These are phyloP conservation scores for Yamadazyma spencermartinsiae DNA, from an alignment of 1,139 yeast genomes.

Conservation along the genomic window DNA sequence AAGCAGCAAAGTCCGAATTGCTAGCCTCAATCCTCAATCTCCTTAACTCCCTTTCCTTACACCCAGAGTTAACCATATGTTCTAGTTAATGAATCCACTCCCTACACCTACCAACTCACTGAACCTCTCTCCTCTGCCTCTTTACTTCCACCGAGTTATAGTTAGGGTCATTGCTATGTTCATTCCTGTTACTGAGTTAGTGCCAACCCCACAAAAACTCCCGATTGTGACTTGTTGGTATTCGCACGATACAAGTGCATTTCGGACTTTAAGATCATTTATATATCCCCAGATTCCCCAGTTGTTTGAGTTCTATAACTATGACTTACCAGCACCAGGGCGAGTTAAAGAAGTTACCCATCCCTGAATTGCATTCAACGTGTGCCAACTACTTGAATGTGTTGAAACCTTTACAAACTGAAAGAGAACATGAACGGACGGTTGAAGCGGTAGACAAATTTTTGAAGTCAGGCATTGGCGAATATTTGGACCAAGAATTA, in stretches of 20 bases:
- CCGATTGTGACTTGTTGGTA: slow-evolving; percentile 5
- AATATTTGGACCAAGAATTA: slow-evolving; percentile 62
- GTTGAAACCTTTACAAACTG: slow-evolving; percentile 75
- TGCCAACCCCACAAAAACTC: slow-evolving; percentile 10
- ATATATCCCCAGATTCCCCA: slow-evolving; percentile 2
- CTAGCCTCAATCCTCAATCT: too few relatives aligned
- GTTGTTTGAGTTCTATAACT: too few relatives aligned
- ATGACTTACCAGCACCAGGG: slow-evolving; percentile 60
- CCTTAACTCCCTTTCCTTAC: too few relatives aligned
- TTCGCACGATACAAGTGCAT: neutral
- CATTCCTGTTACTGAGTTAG: neutral
- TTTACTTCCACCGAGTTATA: slow-evolving; percentile 4
- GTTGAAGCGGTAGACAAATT: slow-evolving; percentile 59
- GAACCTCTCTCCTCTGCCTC: too few relatives aligned
- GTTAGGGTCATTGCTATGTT: slow-evolving; percentile 2
- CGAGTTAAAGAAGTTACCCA: slow-evolving; percentile 64
- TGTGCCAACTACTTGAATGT: slow-evolving; percentile 63
- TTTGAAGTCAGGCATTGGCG: slow-evolving; percentile 55
- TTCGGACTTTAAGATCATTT: slow-evolving; percentile 4
- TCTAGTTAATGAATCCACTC: too few relatives aligned
- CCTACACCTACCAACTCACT: too few relatives aligned
- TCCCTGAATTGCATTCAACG: slow-evolving; percentile 70
- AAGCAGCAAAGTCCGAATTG: too few relatives aligned
- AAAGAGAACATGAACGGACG: slow-evolving; percentile 64
- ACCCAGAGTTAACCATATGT: too few relatives aligned